Evolutionary conservation across 1,284 basidiomycete genomes (phyloP).

Genomic region (Cryptococcus hybrid): DNA sequence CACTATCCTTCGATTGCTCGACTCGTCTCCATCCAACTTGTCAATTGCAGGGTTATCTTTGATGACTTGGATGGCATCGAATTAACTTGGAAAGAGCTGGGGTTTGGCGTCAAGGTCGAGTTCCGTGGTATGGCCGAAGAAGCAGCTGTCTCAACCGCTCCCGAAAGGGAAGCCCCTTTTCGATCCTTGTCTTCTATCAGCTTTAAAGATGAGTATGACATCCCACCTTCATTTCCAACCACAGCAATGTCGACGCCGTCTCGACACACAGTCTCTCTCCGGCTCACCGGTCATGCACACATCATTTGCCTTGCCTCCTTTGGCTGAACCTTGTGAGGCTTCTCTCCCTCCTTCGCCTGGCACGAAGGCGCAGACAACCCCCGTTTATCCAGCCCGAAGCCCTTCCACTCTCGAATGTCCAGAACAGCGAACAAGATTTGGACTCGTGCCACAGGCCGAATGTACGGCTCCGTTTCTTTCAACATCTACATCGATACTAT

Average conservation of each 20-base stretch:
- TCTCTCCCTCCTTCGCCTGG: slow-evolving; percentile 1
- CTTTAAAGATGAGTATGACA: not conserved
- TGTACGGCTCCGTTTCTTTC: slow-evolving; percentile 34
- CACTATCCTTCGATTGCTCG: slow-evolving; percentile 37
- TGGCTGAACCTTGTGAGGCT: not conserved
- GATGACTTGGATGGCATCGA: slow-evolving; percentile 37
- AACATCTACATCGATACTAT: slow-evolving; percentile 22
- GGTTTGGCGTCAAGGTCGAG: slow-evolving; percentile 25
- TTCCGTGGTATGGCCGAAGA: slow-evolving; percentile 18
- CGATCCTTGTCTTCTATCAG: slow-evolving; percentile 4
- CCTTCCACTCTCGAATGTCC: slow-evolving; percentile 22
- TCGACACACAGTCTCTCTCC: not conserved
- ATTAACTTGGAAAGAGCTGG: slow-evolving; percentile 20
- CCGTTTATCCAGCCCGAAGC: not conserved
- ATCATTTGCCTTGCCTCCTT: not conserved
- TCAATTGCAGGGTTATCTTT: slow-evolving; percentile 33
- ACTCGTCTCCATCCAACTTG: slow-evolving; percentile 36
- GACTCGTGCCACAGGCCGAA: slow-evolving; percentile 35
- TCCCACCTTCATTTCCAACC: slow-evolving; percentile 6
- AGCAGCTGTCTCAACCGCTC: not conserved
- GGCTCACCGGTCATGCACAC: not conserved
- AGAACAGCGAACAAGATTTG: slow-evolving; percentile 29
- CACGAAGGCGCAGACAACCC: not conserved
- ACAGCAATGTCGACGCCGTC: no score
- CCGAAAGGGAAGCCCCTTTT: no score